Evolutionary conservation across 805 yeast genomes (phyloP).

Genomic region (Barnettozyma vustinii): DNA sequence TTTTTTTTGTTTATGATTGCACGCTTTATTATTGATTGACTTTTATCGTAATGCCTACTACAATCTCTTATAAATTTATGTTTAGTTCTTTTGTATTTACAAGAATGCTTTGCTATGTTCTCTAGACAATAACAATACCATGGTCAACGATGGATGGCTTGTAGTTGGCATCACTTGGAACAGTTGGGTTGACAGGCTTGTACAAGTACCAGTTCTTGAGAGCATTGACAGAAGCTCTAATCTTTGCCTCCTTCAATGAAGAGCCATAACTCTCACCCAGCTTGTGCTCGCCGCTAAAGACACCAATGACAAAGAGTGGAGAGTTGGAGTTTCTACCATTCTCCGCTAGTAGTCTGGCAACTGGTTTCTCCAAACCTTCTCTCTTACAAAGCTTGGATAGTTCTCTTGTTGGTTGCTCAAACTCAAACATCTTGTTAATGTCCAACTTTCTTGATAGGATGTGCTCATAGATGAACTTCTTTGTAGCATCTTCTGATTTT

Average conservation of each 20-base stretch:
- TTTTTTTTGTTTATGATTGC: neutral
- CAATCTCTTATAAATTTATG: neutral
- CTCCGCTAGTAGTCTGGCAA: slow-evolving; percentile 82
- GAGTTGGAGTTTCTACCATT: slow-evolving; percentile 83
- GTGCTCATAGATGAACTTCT: slow-evolving; percentile 65
- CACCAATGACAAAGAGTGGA: slow-evolving; percentile 89
- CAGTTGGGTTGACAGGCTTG: slow-evolving; percentile 59
- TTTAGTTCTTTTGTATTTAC: slow-evolving; percentile 5
- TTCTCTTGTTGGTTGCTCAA: slow-evolving; percentile 83
- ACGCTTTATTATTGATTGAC: neutral
- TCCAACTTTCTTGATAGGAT: slow-evolving; percentile 80
- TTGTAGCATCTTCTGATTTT: slow-evolving; percentile 51
- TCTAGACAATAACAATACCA: slow-evolving; percentile 38
- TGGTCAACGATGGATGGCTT: slow-evolving; percentile 37
- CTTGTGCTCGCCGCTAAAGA: slow-evolving; percentile 74
- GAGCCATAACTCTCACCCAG: slow-evolving; percentile 95
- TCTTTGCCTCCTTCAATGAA: slow-evolving; percentile 84
- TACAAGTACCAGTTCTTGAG: slow-evolving; percentile 90
- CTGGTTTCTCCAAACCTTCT: slow-evolving; percentile 67
- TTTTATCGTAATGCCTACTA: neutral
- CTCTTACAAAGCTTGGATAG: slow-evolving; percentile 71
- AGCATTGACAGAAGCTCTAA: slow-evolving; percentile 87
- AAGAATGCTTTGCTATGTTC: slow-evolving; percentile 5
- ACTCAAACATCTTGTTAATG: slow-evolving; percentile 66
- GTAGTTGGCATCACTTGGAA: slow-evolving; percentile 54